Base-by-base conservation (phyloP, 2,329 filamentous ascomycete species). In the Colletotrichum paranaense region DNA sequence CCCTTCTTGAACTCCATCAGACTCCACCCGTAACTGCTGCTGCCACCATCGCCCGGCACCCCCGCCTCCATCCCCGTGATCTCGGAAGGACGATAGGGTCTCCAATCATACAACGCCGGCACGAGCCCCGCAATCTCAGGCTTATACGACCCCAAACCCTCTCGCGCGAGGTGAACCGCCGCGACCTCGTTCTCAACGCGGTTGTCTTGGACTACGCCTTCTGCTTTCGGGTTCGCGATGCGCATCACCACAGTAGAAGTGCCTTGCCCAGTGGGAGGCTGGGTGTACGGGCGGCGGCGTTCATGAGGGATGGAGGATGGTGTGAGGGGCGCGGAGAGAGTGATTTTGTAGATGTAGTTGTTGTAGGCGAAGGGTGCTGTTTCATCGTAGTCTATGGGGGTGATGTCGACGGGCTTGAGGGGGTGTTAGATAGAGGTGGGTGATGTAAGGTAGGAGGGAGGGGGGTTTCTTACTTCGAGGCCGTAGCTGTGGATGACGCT, bases 111-210 rank as follows among this genome's bases (percentile, higher is more conserved):
- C 1, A 80, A 58, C 9, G 72, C 75, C 1, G 80, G 79, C 1
- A 80, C 55, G 8, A 78, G 60, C 2, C 32, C 24, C 0, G 49
- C 64, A 0, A 76, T 55, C 1, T 69, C 71, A 0, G 72, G 67
- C 12, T 57, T 63, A 19, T 24, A 59, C 0, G 14, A 8, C 1
- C 24, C 42, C 2, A 79, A 62, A 1, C 67, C 68, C 60, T 77
- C 49, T 1, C 76, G 77, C 8, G 74, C 75, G 19, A 80, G 68
- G 8, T 64, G 55, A 35, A 76, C 73, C 1, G 74, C 72, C 1
- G 77, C 77, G 8, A 80, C 78, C 14, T 80, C 78, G 53, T 79
- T 80, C 66, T 79, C 73, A 5, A 79, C 73, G 5, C 78, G 77
- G n/a, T 16, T 73, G 0, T 73, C 67, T 9, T 63, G 66, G 6